phyloP scores from a whole-genome alignment of 192 early-diverging fungal genomes.

The Linnemannia hyalina region DNA sequence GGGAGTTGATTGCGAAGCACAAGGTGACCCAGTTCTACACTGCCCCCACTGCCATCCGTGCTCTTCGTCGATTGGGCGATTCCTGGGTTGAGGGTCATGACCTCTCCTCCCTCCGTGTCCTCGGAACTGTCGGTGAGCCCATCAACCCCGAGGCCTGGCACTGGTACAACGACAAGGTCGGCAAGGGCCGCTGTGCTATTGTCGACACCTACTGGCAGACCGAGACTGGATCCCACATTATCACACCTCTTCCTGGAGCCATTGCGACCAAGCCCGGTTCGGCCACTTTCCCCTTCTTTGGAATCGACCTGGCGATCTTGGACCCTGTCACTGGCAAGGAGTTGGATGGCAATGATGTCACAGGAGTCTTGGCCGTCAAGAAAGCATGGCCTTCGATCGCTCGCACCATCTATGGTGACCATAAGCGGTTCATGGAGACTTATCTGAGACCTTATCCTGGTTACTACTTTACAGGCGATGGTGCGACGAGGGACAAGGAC shows the following conservation, averaged over 20 bases:
- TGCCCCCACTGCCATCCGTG: constrained; percentile 96
- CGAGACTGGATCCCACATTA: constrained; percentile 92
- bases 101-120: constrained; percentile 86
- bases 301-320: constrained; percentile 88
- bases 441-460: constrained; percentile 92
- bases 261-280: constrained; percentile 93
- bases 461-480: constrained; percentile 97
- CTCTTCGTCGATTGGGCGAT: constrained; percentile 89
- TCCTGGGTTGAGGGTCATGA: constrained; percentile 81
- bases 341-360: constrained; percentile 85
- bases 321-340: constrained; percentile 89
- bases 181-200: constrained; percentile 85
- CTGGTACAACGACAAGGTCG: constrained; percentile 97
- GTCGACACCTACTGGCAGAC: constrained; percentile 98
- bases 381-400: constrained; percentile 94
- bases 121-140: constrained; percentile 97
- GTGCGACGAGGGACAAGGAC: constrained; percentile 90
- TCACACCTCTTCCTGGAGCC: constrained; percentile 91
- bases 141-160: constrained; percentile 98
- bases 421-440: constrained; percentile 92
- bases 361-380: constrained; percentile 91
- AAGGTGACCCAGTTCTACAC: constrained; percentile 98
- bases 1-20: constrained; percentile 88
- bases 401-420: constrained; percentile 90
- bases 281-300: constrained; percentile 97